These are phyloP conservation scores for Penicillium sp. DNA, from an alignment of 2,329 filamentous ascomycete species.

Conservation along the genomic window DNA sequence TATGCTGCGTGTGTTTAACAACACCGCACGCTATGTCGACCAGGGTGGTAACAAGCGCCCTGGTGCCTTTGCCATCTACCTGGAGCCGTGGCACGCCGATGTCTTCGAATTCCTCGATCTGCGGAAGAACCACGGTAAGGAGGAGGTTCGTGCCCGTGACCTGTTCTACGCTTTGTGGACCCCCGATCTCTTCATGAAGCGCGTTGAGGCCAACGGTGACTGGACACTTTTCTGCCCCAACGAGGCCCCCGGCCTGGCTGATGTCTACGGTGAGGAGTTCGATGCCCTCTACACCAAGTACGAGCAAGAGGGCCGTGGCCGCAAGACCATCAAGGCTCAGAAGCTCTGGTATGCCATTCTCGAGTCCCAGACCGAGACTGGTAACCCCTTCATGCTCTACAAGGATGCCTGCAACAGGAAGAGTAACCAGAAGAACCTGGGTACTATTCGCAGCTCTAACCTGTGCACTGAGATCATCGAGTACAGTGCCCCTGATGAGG, in stretches of 20 bases:
- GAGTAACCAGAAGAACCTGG: constrained; percentile 99
- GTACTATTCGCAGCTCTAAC: constrained; percentile 97
- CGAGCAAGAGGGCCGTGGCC: constrained; percentile 81
- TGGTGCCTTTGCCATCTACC: constrained; percentile 96
- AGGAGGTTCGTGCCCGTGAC: constrained; percentile 94
- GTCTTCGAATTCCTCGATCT: constrained; percentile 97
- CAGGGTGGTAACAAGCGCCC: constrained; percentile 99
- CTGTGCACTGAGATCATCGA: constrained; percentile 98
- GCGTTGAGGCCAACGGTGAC: constrained; percentile 91
- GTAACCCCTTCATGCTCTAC: constrained; percentile 99
- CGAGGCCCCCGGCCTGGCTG: constrained; percentile 89
- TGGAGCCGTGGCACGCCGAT: constrained; percentile 98
- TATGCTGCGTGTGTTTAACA: constrained; percentile 99
- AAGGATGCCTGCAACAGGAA: constrained; percentile 98
- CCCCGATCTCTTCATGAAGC: constrained; percentile 99
- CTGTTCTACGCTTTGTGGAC: constrained; percentile 98
- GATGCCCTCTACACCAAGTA: constrained; percentile 90
- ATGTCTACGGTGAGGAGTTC: constrained; percentile 97
- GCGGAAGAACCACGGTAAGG: constrained; percentile 98
- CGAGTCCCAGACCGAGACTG: constrained; percentile 97
- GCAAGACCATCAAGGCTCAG: constrained; percentile 90
- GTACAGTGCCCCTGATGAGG: constrained; percentile 95
- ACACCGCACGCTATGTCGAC: constrained; percentile 97
- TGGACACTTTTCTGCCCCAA: constrained; percentile 99
- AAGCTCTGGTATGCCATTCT: constrained; percentile 99